Percentiles rank a stretch among this genome's conserved stretches.
These are phyloP conservation scores for Coniochaeta hoffmannii DNA, from an alignment of 2,329 filamentous ascomycete species.

Conservation along the genomic window DNA sequence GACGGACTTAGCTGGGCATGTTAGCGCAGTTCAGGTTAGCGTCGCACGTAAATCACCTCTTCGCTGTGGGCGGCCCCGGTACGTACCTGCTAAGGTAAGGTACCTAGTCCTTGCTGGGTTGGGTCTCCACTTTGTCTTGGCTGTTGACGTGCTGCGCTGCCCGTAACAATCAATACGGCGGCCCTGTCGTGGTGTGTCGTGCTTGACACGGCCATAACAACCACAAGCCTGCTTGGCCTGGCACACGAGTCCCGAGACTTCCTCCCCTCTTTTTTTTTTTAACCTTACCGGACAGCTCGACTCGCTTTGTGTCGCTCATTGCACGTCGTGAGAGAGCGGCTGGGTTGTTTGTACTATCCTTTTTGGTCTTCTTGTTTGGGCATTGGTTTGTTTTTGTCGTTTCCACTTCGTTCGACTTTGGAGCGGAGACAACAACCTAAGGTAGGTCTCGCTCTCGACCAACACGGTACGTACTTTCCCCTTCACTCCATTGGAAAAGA, in stretches of 20 bases:
- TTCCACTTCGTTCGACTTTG: neutral
- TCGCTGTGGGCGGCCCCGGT: neutral
- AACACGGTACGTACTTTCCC: neutral
- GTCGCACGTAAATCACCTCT: neutral
- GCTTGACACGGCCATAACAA: constrained; percentile 1
- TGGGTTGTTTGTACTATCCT: neutral
- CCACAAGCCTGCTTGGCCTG: neutral
- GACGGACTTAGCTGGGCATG: neutral
- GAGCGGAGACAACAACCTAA: neutral
- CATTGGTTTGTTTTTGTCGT: constrained; percentile 2
- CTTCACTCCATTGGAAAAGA: neutral
- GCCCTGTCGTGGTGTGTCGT: neutral
- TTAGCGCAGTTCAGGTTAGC: neutral
- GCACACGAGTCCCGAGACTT: constrained; percentile 3
- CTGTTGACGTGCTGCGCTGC: neutral
- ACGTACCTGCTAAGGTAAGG: neutral
- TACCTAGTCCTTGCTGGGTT: too few species aligned
- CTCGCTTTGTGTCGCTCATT: neutral
- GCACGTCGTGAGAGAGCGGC: neutral
- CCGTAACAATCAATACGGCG: neutral
- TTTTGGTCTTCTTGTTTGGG: neutral
- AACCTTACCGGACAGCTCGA: constrained; percentile 1
- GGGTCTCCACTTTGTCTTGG: neutral
- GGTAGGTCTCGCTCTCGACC: neutral
- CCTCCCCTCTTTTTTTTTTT: constrained; percentile 4